Evolutionary conservation across 495 filamentous ascomycete species (phyloP).

Genomic region (Xylaria grammica): DNA sequence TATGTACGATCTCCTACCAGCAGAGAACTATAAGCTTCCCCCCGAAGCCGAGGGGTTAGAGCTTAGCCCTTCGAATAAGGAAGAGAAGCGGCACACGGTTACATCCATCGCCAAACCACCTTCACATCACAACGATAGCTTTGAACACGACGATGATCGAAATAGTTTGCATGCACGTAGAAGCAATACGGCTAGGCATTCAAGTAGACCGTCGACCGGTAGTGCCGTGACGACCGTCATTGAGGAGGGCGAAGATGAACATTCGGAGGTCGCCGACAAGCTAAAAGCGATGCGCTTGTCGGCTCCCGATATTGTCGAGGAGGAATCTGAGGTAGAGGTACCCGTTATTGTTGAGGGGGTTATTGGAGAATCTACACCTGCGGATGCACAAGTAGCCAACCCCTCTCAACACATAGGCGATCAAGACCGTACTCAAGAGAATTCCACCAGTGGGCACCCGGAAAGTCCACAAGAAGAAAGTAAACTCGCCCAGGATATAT

Average conservation of each 20-base stretch:
- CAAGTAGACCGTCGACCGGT: slow-evolving; percentile 74
- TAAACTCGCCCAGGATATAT: slow-evolving; percentile 24
- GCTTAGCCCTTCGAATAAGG: slow-evolving; percentile 29
- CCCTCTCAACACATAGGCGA: slow-evolving; percentile 22
- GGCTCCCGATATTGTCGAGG: slow-evolving; percentile 42
- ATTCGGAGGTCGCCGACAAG: slow-evolving; percentile 44
- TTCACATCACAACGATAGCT: slow-evolving; percentile 41
- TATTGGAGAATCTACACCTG: slow-evolving; percentile 23
- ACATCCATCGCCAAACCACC: slow-evolving; percentile 54
- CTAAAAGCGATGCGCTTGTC: slow-evolving; percentile 48
- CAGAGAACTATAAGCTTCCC: slow-evolving; percentile 94
- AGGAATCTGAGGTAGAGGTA: slow-evolving; percentile 48
- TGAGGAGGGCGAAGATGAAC: slow-evolving; percentile 72
- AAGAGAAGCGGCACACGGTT: slow-evolving; percentile 41
- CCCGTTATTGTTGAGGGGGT: slow-evolving; percentile 52
- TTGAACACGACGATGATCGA: slow-evolving; percentile 50
- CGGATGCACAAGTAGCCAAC: slow-evolving; percentile 12
- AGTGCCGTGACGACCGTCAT: slow-evolving; percentile 72
- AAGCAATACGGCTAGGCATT: slow-evolving; percentile 75
- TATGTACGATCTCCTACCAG: slow-evolving; percentile 81
- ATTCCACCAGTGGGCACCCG: slow-evolving; percentile 27
- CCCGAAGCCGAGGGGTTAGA: slow-evolving; percentile 86
- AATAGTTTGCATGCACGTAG: slow-evolving; percentile 43
- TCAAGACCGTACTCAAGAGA: slow-evolving; percentile 29
- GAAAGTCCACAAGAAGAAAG: slow-evolving; percentile 32